These are phyloP conservation scores for Aspergillus nomiae DNA, from an alignment of 2,329 filamentous ascomycete species.

Conservation along the genomic window DNA sequence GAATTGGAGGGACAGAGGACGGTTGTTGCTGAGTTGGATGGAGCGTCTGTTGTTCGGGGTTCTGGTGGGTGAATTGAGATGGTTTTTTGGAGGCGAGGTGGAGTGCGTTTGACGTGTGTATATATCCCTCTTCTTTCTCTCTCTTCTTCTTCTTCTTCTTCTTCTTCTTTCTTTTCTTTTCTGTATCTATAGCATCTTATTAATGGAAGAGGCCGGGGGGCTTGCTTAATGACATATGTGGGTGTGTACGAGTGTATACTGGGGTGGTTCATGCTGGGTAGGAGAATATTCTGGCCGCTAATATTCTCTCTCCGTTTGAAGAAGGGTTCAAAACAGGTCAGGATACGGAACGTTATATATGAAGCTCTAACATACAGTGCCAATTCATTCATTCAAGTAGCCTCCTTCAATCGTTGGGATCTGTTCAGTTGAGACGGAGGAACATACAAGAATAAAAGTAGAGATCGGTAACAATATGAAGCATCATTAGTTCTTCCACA, in stretches of 20 bases:
- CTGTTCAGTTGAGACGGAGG: neutral
- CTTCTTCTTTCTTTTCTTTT: neutral
- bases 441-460: neutral
- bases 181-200: neutral
- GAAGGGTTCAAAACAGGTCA: too few relatives aligned
- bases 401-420: neutral
- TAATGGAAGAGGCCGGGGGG: neutral
- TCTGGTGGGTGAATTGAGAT: neutral
- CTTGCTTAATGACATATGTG: neutral
- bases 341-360: neutral
- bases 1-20: neutral
- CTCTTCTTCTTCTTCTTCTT: neutral
- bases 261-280: neutral
- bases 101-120: neutral
- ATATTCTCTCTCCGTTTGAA: too few relatives aligned
- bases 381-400: neutral
- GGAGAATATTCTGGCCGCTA: too few relatives aligned
- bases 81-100: too few relatives aligned
- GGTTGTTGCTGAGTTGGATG: neutral
- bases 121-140: neutral
- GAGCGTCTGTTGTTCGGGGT: neutral
- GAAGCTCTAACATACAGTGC: neutral
- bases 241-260: neutral
- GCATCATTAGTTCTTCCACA: neutral
- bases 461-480: neutral